Percentiles rank a stretch among this genome's conserved stretches.
phyloP scores from a whole-genome alignment of 306 rosid genomes.

The Hippophae gyantsensis region DNA sequence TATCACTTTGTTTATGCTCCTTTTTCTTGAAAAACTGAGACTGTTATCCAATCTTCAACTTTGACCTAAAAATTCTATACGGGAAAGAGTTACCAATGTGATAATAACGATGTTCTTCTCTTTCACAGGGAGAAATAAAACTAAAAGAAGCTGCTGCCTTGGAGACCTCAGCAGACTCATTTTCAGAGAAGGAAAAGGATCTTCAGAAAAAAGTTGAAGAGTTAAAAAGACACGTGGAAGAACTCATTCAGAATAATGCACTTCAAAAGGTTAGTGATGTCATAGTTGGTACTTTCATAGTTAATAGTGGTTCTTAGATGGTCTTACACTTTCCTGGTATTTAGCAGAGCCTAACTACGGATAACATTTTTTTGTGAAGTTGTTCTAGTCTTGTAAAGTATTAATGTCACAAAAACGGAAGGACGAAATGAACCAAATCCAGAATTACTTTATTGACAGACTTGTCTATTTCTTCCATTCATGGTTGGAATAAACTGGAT shows the following conservation, averaged over 20 bases:
- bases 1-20: too few relatives aligned
- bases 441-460: not conserved
- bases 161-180: conserved; percentile 48
- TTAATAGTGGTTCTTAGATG: too few relatives aligned
- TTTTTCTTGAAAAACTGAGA: too few relatives aligned
- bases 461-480: not conserved
- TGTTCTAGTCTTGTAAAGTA: too few relatives aligned
- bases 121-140: conserved; percentile 50
- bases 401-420: too few relatives aligned
- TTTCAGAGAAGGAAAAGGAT: conserved; percentile 61
- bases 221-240: conserved; percentile 53
- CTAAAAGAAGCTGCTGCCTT: conserved; percentile 54
- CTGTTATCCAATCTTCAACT: not conserved
- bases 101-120: not conserved
- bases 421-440: too few relatives aligned
- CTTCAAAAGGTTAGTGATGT: conserved; percentile 42
- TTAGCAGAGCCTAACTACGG: too few relatives aligned
- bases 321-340: too few relatives aligned
- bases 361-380: too few relatives aligned
- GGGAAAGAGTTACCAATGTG: too few relatives aligned
- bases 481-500: not conserved
- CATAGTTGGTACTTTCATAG: too few relatives aligned
- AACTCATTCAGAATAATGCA: conserved; percentile 38
- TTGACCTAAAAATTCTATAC: too few relatives aligned
- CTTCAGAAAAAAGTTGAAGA: conserved; percentile 59